Evolutionary conservation across 208 protist genomes (phyloP), one percentile per base, ranked within the genome.

Genomic region (Herpetomonas samuelpessoai): DNA sequence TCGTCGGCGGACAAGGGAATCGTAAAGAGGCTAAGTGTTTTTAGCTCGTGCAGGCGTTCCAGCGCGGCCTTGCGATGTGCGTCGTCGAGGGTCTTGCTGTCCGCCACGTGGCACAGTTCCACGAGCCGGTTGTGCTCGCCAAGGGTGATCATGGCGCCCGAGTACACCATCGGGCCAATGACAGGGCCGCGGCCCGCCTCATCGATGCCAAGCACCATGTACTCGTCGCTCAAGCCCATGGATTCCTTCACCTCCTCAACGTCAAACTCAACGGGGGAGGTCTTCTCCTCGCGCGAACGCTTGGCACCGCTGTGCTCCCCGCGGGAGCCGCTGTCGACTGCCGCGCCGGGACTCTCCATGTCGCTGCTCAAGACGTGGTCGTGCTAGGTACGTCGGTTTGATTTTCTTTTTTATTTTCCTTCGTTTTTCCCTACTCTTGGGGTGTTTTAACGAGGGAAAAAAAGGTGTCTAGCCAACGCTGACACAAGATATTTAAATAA

Each of bases 141-240:
- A 0, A 91, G 62, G 12, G 85, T 63, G 35, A 89, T 78, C 26
- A 92, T 81, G 7, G 87, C 79, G 24, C 85, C 83, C n/a, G 79
- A 81, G 76, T 98, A 98, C 12, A 98, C 92, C 90, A 98, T 97
- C 6, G 94, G 90, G 19, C 97, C 97, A 19, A 98, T 57, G 2
- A 98, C 92, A 52, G 96, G 92, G 7, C 97, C 97, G 61, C 96
- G 79, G 2, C 97, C 97, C 9, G 97, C 97, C 76, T 98, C 97
- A 56, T 98, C 97, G 41, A 98, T 98, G 27, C 96, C 96, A 9
- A 98, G 62, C 3, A 97, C 65, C 45, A 87, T 74, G 68, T 82
- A 75, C 46, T 87, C 77, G 18, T 83, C 80, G 51, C 56, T 76
- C 49, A 75, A 63, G 2, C 62, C 78, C 10, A 88, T 62, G 3